phyloP scores from a whole-genome alignment of 208 protist species.

The Leishmania major region DNA sequence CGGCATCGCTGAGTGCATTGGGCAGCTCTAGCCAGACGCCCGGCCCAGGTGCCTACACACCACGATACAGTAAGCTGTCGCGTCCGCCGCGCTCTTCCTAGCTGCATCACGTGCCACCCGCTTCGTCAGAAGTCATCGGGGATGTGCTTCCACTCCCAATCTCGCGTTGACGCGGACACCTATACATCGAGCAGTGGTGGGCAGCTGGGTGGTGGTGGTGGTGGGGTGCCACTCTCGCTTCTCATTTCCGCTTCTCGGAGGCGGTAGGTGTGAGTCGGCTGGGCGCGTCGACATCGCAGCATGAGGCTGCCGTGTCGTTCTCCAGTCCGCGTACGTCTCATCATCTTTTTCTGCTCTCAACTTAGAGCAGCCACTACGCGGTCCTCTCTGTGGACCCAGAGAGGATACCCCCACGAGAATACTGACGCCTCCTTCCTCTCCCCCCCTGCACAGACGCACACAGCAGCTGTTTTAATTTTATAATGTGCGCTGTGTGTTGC shows the following conservation, averaged over 20 bases:
- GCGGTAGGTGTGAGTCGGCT: background rate
- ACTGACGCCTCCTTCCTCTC: background rate
- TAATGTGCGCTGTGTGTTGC: background rate
- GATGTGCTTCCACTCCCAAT: background rate
- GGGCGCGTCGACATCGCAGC: background rate
- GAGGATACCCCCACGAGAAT: background rate
- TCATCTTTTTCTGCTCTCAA: background rate
- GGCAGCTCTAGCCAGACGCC: constrained; percentile 37
- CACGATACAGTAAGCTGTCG: constrained; percentile 67
- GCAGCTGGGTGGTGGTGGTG: background rate
- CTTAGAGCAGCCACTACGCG: background rate
- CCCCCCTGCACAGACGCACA: background rate
- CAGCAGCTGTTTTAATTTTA: background rate
- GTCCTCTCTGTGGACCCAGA: background rate
- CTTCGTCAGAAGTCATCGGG: background rate
- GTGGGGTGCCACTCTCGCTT: background rate
- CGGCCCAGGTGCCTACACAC: constrained; percentile 82
- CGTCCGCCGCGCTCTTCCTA: constrained; percentile 41
- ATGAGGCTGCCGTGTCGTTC: background rate
- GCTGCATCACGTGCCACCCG: background rate
- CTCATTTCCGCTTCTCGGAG: background rate
- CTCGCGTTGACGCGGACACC: background rate
- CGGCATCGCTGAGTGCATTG: background rate
- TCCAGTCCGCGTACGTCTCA: background rate
- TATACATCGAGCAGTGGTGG: background rate